Base-by-base conservation (phyloP, 129 eudicot species). In the Helianthus tuberosus region DNA sequence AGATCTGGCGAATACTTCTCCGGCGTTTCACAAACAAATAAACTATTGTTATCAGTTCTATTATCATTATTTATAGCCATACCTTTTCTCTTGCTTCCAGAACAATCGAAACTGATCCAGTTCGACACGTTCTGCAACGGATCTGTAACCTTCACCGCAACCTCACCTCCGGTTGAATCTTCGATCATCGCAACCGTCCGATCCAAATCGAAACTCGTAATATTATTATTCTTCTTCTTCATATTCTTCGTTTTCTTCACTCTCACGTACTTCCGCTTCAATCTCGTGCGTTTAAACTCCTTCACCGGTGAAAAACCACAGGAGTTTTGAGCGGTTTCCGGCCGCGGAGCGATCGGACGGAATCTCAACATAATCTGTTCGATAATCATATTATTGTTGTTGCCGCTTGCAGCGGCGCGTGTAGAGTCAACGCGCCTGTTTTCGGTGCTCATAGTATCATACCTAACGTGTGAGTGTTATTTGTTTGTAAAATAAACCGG, bases 261-360 rank as follows among this genome's bases (percentile, higher is more conserved):
- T 81, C 89, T 82, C 13, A 84, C 87, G 82, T 86, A 81, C 83
- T 81, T 86, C 57, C 92, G 64, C 85, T 86, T 89, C 11, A 69
- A 57, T 64, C 87, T 78, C 35, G 66, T 78, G 52, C 38, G 68
- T 7, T 49, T 48, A 54, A 79, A 52, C 11, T 69, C 61, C 69
- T 15, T 67, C 20, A 38, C 64, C 66, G 25, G 68, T 44, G 75
- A 23, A 13, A 68, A 14, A 2, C 48, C 15, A 0, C 68, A 74
- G 80, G 86, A 46, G 4, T 76, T 77, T 15, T 54, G 68, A 0
- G 29, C 53, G 0, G 64, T 74, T 0, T 39, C 82, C 27, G 92
- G 96, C 17, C 81, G 83, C 3, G 93, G 96, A 14, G 93, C 90
- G 25, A 90, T 90, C 59, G 93, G 93, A 52, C 96, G 93, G 83